Base-by-base conservation (phyloP, 2,329 filamentous ascomycete genomes). In the Penicillium oxalicum region DNA sequence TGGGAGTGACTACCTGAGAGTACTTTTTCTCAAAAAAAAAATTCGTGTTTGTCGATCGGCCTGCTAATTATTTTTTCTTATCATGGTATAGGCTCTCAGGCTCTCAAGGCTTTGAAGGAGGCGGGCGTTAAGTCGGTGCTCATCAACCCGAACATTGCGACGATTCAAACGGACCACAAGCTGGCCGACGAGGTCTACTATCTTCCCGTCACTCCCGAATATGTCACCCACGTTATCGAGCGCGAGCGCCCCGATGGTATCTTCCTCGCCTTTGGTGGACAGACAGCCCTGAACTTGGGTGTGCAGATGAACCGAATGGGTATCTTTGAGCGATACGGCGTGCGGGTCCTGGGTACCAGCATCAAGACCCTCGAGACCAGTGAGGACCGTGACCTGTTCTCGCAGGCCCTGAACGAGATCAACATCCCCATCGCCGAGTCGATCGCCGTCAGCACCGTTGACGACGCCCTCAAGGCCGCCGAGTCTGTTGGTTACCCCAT, bases 151-250 rank as follows among this genome's bases (percentile, higher is more conserved):
- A 97, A 97, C 71, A 97, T 97, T 69, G 91, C 91, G 52, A 97
- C 93, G 50, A 97, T 97, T 66, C 91, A 97, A 75, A 97, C 91
- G 61, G 90, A 94, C 70, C 91, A 97, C 78, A 85, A 86, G 64
- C 86, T 97, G 67, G 90, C 90, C 65, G 91, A 97, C 68, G 91
- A 97, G 75, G 87, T 97, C 65, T 97, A 97, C 79, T 97, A 96
- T 74, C 85, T 97, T 34, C 93, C 93, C 48, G 91, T 98, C 63
- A 98, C 93, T 13, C 87, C 91, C 56, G 91, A 97, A 79, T 98
- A 97, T 74, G 91, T 96, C 67, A 87, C 87, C 64, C 91, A 97
- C 72, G 91, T 98, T 54, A 97, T 98, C 69, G 90, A 97, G 77
- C 86, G 87, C 65, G 93, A 97, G 75, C 83, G 84, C 68, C 93